Evolutionary conservation across 2,329 filamentous ascomycete genomes (phyloP).

Genomic region (Penicillium thymicola): DNA sequence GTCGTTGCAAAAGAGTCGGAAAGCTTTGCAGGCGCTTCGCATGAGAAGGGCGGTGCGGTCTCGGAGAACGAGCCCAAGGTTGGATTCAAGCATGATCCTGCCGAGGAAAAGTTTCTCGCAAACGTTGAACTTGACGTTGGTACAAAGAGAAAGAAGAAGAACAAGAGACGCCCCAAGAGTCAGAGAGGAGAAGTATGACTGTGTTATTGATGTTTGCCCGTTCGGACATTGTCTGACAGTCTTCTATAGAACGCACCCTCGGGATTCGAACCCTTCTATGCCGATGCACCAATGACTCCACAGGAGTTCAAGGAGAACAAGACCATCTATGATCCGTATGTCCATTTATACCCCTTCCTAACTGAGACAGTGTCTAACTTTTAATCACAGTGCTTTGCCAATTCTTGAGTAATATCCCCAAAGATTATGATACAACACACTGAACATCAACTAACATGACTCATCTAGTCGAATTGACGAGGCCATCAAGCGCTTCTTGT

Average conservation of each 20-base stretch:
- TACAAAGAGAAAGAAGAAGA: slow-evolving; percentile 30
- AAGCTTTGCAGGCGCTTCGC: too few relatives aligned
- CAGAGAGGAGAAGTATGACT: slow-evolving; percentile 33
- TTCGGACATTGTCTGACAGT: slow-evolving; percentile 1
- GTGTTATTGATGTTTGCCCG: not conserved
- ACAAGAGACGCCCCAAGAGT: slow-evolving; percentile 37
- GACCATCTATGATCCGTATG: slow-evolving; percentile 65
- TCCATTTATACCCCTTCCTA: slow-evolving; percentile 3
- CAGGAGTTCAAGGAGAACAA: slow-evolving; percentile 64
- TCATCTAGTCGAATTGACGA: slow-evolving; percentile 69
- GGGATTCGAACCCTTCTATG: slow-evolving; percentile 77
- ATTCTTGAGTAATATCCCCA: slow-evolving; percentile 56
- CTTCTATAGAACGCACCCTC: slow-evolving; percentile 47
- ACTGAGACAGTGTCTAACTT: not conserved
- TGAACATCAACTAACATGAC: slow-evolving; percentile 13
- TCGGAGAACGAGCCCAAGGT: not conserved
- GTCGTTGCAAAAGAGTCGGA: not conserved
- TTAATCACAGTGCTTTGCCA: slow-evolving; percentile 35
- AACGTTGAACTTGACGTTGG: not conserved
- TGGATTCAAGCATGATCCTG: slow-evolving; percentile 5
- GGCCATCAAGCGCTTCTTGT: slow-evolving; percentile 77
- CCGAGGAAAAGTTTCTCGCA: not conserved
- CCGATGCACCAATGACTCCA: slow-evolving; percentile 74
- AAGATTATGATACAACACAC: too few relatives aligned
- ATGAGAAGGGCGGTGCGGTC: not conserved